A percentile compares a stretch with the other conserved stretches of the same genome.
These are phyloP conservation scores for Clonostachys solani DNA, from an alignment of 2,329 filamentous ascomycete genomes.

Conservation along the genomic window DNA sequence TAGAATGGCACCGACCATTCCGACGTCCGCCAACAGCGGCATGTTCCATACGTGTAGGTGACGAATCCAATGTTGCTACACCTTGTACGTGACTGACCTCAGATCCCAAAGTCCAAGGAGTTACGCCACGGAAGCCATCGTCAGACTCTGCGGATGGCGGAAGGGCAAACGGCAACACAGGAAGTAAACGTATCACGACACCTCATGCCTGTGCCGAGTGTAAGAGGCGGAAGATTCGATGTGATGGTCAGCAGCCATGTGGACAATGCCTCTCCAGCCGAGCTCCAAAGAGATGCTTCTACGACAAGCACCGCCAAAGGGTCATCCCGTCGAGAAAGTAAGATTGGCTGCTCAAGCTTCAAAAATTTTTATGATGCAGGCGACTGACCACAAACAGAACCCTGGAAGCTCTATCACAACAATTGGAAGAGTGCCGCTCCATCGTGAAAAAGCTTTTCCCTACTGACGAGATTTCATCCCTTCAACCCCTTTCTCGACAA, in stretches of 20 bases:
- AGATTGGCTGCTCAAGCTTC: slow-evolving; percentile 20
- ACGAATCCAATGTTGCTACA: not conserved
- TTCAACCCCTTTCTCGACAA: slow-evolving; percentile 50
- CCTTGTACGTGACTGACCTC: not conserved
- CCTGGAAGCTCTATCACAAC: slow-evolving; percentile 59
- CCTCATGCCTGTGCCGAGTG: slow-evolving; percentile 71
- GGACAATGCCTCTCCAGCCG: slow-evolving; percentile 80
- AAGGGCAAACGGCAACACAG: slow-evolving; percentile 29
- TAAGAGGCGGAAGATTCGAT: slow-evolving; percentile 78
- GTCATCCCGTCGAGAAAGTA: slow-evolving; percentile 77
- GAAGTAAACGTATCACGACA: slow-evolving; percentile 48
- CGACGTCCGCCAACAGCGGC: slow-evolving; percentile 42
- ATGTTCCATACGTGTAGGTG: slow-evolving; percentile 39
- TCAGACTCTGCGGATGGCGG: slow-evolving; percentile 27
- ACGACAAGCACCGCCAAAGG: slow-evolving; percentile 74
- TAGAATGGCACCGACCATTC: slow-evolving; percentile 32
- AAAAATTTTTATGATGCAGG: not conserved
- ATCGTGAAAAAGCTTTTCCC: slow-evolving; percentile 62
- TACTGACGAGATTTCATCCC: slow-evolving; percentile 44
- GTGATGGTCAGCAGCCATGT: slow-evolving; percentile 77
- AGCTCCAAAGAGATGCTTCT: slow-evolving; percentile 73
- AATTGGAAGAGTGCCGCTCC: slow-evolving; percentile 60
- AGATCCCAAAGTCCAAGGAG: slow-evolving; percentile 38
- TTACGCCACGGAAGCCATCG: slow-evolving; percentile 44
- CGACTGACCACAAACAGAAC: slow-evolving; percentile 29